Conservation (phyloP, 768 basidiomycete species). For the Russula lepida region DNA sequence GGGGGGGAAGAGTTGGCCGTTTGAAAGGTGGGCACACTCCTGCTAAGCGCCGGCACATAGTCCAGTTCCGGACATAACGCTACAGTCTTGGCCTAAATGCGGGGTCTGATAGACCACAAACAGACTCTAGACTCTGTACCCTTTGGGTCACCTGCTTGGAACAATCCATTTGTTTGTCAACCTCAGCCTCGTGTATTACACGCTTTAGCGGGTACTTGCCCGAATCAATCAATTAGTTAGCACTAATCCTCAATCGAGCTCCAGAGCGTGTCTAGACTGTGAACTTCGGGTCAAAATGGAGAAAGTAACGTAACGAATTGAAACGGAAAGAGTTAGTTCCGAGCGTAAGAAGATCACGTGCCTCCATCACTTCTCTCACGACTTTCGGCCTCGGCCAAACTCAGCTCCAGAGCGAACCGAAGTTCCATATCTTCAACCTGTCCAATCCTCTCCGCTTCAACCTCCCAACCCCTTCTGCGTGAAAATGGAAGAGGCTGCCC, state of each 20-base stretch:
- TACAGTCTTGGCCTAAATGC: background rate
- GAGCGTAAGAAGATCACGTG: slow-evolving; percentile 6
- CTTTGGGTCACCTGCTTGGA: background rate
- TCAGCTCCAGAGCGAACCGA: slow-evolving; percentile 18
- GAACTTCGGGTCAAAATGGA: background rate
- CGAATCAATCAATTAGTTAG: background rate
- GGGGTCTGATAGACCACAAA: slow-evolving; percentile 3
- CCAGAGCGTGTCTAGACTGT: background rate
- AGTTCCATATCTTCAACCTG: slow-evolving; percentile 19
- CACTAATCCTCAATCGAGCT: background rate
- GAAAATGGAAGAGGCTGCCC: background rate
- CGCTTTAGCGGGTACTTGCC: background rate
- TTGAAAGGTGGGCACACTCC: background rate
- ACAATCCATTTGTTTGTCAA: background rate
- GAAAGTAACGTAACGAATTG: background rate
- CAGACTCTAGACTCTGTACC: background rate
- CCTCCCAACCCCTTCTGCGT: background rate
- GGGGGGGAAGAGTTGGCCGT: slow-evolving; percentile 5
- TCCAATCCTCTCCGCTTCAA: slow-evolving; percentile 4
- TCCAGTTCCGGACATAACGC: background rate
- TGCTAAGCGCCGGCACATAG: background rate
- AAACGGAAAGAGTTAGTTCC: background rate
- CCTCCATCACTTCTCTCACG: background rate
- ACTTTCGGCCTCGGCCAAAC: slow-evolving; percentile 18
- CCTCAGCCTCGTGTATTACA: slow-evolving; percentile 12